A percentile compares a stretch with the other conserved stretches of the same genome.
These are phyloP conservation scores for Mycena epipterygia DNA, from an alignment of 768 basidiomycete species.

Conservation along the genomic window DNA sequence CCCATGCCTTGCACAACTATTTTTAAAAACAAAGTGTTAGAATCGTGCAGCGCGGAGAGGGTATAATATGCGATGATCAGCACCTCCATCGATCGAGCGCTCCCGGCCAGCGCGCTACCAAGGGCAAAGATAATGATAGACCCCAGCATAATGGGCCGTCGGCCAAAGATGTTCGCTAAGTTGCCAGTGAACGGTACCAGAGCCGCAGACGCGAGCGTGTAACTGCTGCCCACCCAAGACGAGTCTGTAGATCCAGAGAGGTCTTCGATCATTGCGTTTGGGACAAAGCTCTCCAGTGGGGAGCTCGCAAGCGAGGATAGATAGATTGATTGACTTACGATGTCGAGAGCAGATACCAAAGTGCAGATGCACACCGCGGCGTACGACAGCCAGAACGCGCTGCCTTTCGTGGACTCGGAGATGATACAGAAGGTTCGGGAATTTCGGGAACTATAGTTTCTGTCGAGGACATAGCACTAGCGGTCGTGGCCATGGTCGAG, in stretches of 20 bases:
- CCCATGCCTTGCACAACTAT: conserved; percentile 9
- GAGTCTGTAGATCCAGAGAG: neutral
- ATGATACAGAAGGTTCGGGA: too few species aligned
- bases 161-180: conserved; percentile 3
- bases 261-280: neutral
- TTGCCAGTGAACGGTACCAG: neutral
- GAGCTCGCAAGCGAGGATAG: neutral
- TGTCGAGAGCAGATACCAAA: neutral
- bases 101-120: neutral
- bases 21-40: neutral
- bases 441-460: too few species aligned
- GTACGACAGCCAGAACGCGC: neutral
- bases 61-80: neutral
- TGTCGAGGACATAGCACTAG: too few species aligned
- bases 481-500: too few species aligned
- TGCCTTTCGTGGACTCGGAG: too few species aligned
- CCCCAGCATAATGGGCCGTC: neutral
- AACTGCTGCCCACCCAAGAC: conserved; percentile 9
- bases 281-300: neutral
- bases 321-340: neutral
- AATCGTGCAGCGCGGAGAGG: neutral
- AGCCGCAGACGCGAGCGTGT: conserved; percentile 6
- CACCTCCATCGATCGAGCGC: neutral
- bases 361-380: neutral
- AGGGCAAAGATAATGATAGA: neutral